Evolutionary conservation across 176 grass and related monocot genomes (phyloP).

Genomic region (Oryza australiensis): DNA sequence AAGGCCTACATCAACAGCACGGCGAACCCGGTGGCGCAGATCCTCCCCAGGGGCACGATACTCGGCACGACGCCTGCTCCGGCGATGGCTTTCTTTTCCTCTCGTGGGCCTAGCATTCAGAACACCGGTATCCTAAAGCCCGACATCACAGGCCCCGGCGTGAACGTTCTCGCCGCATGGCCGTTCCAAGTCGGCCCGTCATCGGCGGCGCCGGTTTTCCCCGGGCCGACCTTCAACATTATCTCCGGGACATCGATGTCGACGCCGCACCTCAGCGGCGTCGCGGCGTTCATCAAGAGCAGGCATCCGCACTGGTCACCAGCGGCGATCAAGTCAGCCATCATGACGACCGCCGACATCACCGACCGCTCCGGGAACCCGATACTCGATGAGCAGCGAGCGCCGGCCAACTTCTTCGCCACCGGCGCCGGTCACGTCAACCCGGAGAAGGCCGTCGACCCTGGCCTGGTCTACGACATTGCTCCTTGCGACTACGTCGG

Average conservation of each 20-base stretch:
- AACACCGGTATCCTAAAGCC: constrained; percentile 51
- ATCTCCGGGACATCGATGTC: constrained; percentile 77
- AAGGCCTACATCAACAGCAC: constrained; percentile 28
- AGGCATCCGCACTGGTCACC: constrained; percentile 54
- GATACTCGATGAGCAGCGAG: constrained; percentile 35
- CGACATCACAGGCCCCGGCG: constrained; percentile 50
- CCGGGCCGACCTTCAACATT: constrained; percentile 31
- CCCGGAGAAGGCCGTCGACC: constrained; percentile 43
- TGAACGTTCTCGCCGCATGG: constrained; percentile 59
- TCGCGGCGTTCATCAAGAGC: constrained; percentile 56
- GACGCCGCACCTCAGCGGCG: constrained; percentile 59
- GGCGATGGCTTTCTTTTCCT: constrained; percentile 52
- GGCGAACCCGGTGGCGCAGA: not conserved
- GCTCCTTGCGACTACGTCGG: constrained; percentile 27
- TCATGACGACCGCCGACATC: constrained; percentile 65
- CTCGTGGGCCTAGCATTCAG: constrained; percentile 35
- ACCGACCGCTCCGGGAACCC: constrained; percentile 24
- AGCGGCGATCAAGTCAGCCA: constrained; percentile 59
- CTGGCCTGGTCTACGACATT: constrained; percentile 47
- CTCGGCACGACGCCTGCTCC: constrained; percentile 51
- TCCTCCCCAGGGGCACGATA: constrained; percentile 40
- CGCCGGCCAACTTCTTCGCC: constrained; percentile 39
- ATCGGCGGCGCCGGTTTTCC: not conserved
- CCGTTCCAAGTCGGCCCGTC: constrained; percentile 40
- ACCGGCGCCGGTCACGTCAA: constrained; percentile 54